These are phyloP conservation scores for Fusarium fujikuroi DNA, from an alignment of 2,329 filamentous ascomycete species.

Conservation along the genomic window DNA sequence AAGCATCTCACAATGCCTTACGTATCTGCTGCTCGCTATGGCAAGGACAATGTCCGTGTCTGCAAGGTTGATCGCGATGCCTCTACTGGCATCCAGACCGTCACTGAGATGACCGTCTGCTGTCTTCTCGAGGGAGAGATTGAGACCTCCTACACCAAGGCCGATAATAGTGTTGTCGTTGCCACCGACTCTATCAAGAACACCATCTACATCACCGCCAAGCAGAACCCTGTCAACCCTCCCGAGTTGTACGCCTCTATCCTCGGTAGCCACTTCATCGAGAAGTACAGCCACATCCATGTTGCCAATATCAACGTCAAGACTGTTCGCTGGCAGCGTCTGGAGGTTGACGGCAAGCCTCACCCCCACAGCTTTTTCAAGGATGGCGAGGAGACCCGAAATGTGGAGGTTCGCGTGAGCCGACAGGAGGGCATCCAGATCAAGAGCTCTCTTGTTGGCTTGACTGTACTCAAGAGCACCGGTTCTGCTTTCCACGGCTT, in stretches of 20 bases:
- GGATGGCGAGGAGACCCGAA: slow-evolving; percentile 88
- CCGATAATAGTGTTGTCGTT: slow-evolving; percentile 94
- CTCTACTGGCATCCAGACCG: slow-evolving; percentile 80
- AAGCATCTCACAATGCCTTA: slow-evolving; percentile 58
- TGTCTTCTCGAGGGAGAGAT: slow-evolving; percentile 94
- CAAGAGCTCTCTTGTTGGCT: slow-evolving; percentile 79
- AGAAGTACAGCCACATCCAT: slow-evolving; percentile 88
- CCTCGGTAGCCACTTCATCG: slow-evolving; percentile 87
- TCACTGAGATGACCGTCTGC: slow-evolving; percentile 95
- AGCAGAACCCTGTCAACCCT: slow-evolving; percentile 90
- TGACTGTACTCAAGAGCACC: slow-evolving; percentile 95
- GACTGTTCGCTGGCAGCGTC: slow-evolving; percentile 91
- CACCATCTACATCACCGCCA: slow-evolving; percentile 93
- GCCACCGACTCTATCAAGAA: slow-evolving; percentile 99
- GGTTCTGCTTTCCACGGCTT: slow-evolving; percentile 97
- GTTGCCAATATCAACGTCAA: slow-evolving; percentile 83
- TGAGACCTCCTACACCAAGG: slow-evolving; percentile 86
- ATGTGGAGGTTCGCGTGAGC: slow-evolving; percentile 77
- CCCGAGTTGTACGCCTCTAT: slow-evolving; percentile 91
- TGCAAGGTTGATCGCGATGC: slow-evolving; percentile 91
- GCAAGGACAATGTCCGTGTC: slow-evolving; percentile 98
- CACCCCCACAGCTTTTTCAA: slow-evolving; percentile 96
- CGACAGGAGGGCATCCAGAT: slow-evolving; percentile 78
- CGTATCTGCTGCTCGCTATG: slow-evolving; percentile 76
- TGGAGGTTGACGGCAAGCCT: slow-evolving; percentile 85